Conservation (phyloP, 345 rosid genomes). For the Stellera chamaejasme region DNA sequence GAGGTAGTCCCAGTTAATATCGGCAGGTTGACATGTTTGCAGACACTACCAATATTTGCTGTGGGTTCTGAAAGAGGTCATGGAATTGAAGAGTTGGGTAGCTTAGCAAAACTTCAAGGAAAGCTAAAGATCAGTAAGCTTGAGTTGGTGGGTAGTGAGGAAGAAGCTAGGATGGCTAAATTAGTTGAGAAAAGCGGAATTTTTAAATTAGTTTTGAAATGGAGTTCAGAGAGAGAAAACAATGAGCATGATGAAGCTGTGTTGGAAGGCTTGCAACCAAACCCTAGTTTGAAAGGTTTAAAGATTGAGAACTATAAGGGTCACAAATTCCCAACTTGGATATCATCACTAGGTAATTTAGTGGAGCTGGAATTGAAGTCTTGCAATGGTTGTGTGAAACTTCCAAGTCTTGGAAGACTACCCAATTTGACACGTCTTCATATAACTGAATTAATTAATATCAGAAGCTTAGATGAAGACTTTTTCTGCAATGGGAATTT, state of each 20-base stretch:
- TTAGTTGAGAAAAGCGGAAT: constrained; percentile 4
- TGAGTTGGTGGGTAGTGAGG: not conserved
- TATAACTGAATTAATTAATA: not conserved
- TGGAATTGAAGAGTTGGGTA: constrained; percentile 1
- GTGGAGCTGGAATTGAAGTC: not conserved
- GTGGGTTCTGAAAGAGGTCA: not conserved
- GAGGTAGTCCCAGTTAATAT: not conserved
- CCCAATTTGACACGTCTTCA: constrained; percentile 4
- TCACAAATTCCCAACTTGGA: not conserved
- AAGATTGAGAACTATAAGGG: constrained; percentile 4
- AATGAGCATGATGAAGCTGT: constrained; percentile 10
- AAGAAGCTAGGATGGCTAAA: constrained; percentile 14
- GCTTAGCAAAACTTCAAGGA: not conserved
- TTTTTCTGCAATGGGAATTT: not conserved
- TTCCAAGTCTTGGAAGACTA: constrained; percentile 15
- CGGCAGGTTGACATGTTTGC: constrained; percentile 1
- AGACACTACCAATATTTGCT: constrained; percentile 6
- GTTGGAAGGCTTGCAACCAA: constrained; percentile 15
- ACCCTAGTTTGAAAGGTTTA: not conserved
- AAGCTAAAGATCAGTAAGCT: not conserved
- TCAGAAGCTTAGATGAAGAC: constrained; percentile 2
- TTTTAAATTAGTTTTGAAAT: not conserved
- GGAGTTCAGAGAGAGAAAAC: not conserved
- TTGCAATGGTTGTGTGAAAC: constrained; percentile 1
- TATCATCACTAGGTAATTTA: not conserved